phyloP scores from a whole-genome alignment of 2,329 filamentous ascomycete genomes.

The Madurella fahalii region DNA sequence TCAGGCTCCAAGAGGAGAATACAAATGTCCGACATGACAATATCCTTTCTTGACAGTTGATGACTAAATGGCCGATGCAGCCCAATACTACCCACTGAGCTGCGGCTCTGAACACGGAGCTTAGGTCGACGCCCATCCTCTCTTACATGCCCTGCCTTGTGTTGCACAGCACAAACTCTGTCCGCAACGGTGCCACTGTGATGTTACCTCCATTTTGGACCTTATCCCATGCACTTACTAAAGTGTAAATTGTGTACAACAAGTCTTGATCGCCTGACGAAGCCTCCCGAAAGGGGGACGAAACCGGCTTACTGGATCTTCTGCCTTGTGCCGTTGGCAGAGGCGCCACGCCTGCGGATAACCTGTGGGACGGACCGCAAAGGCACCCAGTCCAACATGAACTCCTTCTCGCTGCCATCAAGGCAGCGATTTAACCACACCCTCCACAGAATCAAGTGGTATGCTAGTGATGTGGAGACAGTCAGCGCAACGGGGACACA shows the following conservation, averaged over 20 bases:
- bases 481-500: neutral
- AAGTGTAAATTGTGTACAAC: neutral
- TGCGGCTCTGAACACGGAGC: neutral
- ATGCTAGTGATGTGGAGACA: conserved; percentile 44
- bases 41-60: no score
- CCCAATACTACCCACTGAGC: neutral
- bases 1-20: neutral
- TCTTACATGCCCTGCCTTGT: no score
- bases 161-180: no score
- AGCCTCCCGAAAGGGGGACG: neutral
- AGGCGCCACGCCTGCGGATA: conserved; percentile 28
- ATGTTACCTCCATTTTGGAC: no score
- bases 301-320: conserved; percentile 25
- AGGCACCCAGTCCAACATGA: conserved; percentile 64
- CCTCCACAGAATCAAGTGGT: conserved; percentile 80
- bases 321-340: conserved; percentile 7
- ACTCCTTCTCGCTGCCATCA: conserved; percentile 68
- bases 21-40: neutral
- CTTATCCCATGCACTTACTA: no score
- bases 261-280: neutral
- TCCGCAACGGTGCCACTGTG: no score
- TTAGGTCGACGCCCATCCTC: no score
- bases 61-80: neutral
- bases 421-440: conserved; percentile 76
- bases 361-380: conserved; percentile 52